Conservation (phyloP, 140 eudicot genomes). For the Ambrosia hybrid region DNA sequence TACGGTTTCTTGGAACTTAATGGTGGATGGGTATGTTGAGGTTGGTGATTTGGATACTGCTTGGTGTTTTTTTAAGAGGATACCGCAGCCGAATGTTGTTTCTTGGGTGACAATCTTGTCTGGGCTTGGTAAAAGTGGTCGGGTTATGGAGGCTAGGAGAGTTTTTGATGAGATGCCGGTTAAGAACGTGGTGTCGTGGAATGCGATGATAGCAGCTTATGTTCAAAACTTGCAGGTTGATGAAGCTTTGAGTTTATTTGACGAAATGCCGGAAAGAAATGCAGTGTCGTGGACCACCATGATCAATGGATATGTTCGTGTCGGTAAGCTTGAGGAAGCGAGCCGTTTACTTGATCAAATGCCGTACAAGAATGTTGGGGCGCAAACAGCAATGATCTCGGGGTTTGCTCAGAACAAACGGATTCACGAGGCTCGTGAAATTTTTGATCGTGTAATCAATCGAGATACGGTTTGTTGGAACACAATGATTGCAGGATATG, state of each 20-base stretch:
- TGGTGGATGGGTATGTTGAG: constrained; percentile 62
- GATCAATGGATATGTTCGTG: constrained; percentile 51
- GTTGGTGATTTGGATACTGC: constrained; percentile 48
- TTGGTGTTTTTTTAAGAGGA: constrained; percentile 38
- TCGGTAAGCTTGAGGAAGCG: constrained; percentile 52
- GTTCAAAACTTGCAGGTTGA: constrained; percentile 48
- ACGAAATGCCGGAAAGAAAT: constrained; percentile 43
- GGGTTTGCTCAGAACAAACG: constrained; percentile 41
- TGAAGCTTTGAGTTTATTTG: constrained; percentile 45
- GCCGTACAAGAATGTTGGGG: constrained; percentile 57
- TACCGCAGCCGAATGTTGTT: constrained; percentile 50
- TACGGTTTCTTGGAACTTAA: constrained; percentile 62
- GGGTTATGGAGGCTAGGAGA: constrained; percentile 45
- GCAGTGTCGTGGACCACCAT: constrained; percentile 59
- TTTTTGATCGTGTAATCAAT: constrained; percentile 38
- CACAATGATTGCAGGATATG: constrained; percentile 64
- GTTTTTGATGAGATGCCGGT: constrained; percentile 50
- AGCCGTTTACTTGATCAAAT: constrained; percentile 36
- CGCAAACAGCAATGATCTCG: constrained; percentile 60
- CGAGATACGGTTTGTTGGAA: constrained; percentile 59
- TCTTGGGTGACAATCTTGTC: constrained; percentile 64
- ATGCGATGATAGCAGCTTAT: constrained; percentile 63
- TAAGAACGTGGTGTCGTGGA: constrained; percentile 66
- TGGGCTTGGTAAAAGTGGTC: constrained; percentile 51
- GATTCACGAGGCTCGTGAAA: constrained; percentile 40